A percentile compares a stretch with the other conserved stretches of the same genome.
Evolutionary conservation across 2,329 filamentous ascomycete genomes (phyloP).

Genomic region (Scedosporium aurantiacum): DNA sequence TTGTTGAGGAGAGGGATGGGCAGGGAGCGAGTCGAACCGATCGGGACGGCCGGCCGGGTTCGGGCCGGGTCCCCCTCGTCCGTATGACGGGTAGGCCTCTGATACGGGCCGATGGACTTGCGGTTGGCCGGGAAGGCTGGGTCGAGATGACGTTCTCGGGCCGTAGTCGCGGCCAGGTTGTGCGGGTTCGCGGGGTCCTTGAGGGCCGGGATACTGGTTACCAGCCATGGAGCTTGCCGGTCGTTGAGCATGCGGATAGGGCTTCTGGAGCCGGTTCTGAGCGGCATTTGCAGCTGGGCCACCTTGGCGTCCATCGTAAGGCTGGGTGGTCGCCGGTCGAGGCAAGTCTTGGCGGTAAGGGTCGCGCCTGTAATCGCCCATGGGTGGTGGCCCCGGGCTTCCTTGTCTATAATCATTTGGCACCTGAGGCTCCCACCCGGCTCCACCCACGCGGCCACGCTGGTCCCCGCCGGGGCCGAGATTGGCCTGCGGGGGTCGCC

Average conservation of each 20-base stretch:
- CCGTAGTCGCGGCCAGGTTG: slow-evolving; percentile 27
- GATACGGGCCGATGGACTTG: slow-evolving; percentile 16
- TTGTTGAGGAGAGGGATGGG: neutral
- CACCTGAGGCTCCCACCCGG: slow-evolving; percentile 33
- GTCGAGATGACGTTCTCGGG: slow-evolving; percentile 23
- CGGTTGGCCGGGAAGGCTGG: slow-evolving; percentile 6
- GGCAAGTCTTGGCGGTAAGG: slow-evolving; percentile 14
- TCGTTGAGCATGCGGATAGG: slow-evolving; percentile 7
- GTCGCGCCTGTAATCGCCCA: slow-evolving; percentile 12
- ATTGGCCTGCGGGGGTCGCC: slow-evolving; percentile 5
- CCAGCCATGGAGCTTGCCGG: slow-evolving; percentile 8
- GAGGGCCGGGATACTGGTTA: slow-evolving; percentile 11
- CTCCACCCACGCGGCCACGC: slow-evolving; percentile 29
- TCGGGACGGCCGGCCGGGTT: slow-evolving; percentile 9
- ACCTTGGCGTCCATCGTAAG: slow-evolving; percentile 13
- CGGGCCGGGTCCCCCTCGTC: slow-evolving; percentile 15
- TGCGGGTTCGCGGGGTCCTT: slow-evolving; percentile 13
- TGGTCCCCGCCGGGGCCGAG: slow-evolving; percentile 3
- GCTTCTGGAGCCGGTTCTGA: slow-evolving; percentile 7
- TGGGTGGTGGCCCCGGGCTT: slow-evolving; percentile 22
- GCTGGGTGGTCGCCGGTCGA: slow-evolving; percentile 17
- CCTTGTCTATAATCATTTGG: slow-evolving; percentile 28
- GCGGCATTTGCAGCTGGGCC: slow-evolving; percentile 15
- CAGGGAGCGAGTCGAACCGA: slow-evolving; percentile 13
- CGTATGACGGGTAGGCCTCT: slow-evolving; percentile 13